phyloP scores from a whole-genome alignment of 768 basidiomycete species.

The Suillus paluster region DNA sequence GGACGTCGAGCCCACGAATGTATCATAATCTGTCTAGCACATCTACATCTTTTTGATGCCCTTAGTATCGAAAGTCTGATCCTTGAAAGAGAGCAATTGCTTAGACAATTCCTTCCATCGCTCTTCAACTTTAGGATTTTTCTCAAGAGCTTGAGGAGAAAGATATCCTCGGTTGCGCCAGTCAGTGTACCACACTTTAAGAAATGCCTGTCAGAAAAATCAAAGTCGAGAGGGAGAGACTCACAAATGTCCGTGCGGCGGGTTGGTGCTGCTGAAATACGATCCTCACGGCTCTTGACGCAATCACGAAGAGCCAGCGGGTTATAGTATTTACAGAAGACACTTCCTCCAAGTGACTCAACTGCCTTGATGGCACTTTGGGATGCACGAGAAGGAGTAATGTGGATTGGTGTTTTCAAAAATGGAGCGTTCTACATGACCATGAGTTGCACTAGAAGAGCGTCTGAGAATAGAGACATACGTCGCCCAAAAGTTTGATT shows the following conservation, averaged over 20 bases:
- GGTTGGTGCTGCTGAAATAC: slow-evolving; percentile 79
- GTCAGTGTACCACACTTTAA: slow-evolving; percentile 77
- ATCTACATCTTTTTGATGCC: slow-evolving; percentile 26
- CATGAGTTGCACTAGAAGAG: slow-evolving; percentile 2
- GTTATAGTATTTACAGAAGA: slow-evolving; percentile 94
- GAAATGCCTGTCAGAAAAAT: neutral
- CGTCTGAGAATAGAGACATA: slow-evolving; percentile 39
- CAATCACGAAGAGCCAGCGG: slow-evolving; percentile 80
- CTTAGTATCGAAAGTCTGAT: slow-evolving; percentile 35
- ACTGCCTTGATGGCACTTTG: slow-evolving; percentile 85
- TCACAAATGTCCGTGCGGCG: slow-evolving; percentile 83
- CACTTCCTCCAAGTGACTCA: slow-evolving; percentile 78
- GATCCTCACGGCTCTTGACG: slow-evolving; percentile 71
- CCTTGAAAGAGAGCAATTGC: slow-evolving; percentile 60
- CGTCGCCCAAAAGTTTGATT: slow-evolving; percentile 88
- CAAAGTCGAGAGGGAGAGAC: slow-evolving; percentile 30
- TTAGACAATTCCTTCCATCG: slow-evolving; percentile 70
- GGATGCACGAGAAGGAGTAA: slow-evolving; percentile 85
- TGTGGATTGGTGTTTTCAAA: slow-evolving; percentile 73
- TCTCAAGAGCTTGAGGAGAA: slow-evolving; percentile 58
- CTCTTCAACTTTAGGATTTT: slow-evolving; percentile 67
- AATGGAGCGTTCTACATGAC: slow-evolving; percentile 61
- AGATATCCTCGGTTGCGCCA: slow-evolving; percentile 78
- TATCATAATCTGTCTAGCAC: slow-evolving; percentile 18
- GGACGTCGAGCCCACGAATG: slow-evolving; percentile 37